A percentile compares a stretch with the other conserved stretches of the same genome.
phyloP scores from a whole-genome alignment of 1,284 basidiomycete genomes.

The Spongiforma sp. region DNA sequence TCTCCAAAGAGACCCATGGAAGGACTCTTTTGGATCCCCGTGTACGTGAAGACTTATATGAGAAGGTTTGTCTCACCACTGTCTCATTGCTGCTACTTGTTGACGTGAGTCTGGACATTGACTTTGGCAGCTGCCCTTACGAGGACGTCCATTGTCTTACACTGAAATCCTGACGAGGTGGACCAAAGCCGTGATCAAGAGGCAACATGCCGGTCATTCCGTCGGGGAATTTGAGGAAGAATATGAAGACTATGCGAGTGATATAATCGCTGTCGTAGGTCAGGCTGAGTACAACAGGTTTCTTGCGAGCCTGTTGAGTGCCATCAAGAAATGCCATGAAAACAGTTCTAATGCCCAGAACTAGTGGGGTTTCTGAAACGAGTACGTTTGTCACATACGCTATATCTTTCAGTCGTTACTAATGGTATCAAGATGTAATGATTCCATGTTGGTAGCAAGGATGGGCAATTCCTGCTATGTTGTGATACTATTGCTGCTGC shows the following conservation, averaged over 20 bases:
- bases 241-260: background rate
- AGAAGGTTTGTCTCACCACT: background rate
- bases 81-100: background rate
- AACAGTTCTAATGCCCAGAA: background rate
- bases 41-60: background rate
- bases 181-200: background rate
- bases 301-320: background rate
- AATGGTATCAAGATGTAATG: background rate
- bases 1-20: background rate
- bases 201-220: background rate
- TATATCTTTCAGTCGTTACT: background rate
- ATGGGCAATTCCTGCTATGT: too few species aligned
- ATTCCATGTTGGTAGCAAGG: background rate
- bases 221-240: background rate
- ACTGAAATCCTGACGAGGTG: background rate
- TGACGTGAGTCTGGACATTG: background rate
- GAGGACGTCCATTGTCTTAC: background rate
- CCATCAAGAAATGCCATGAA: background rate
- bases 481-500: background rate
- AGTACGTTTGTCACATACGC: background rate
- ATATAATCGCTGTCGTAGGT: background rate
- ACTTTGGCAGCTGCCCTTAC: background rate
- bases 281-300: background rate
- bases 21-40: background rate
- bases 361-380: background rate